These are phyloP conservation scores for Candida smagusa DNA, from an alignment of 1,139 yeast genomes.

Conservation along the genomic window DNA sequence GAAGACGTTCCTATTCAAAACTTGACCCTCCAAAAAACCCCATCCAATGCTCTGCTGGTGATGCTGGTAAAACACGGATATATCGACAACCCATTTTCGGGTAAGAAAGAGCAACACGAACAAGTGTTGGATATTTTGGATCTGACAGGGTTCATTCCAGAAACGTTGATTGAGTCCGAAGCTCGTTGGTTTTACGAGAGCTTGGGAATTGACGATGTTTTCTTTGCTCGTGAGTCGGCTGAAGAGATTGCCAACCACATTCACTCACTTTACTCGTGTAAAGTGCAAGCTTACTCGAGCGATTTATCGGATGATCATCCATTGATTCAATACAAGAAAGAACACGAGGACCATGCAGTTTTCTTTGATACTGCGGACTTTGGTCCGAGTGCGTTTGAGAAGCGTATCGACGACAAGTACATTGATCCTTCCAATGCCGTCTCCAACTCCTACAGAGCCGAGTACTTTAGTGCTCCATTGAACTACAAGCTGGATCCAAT, in stretches of 20 bases:
- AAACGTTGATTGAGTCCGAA: conserved; percentile 77
- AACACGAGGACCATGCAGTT: conserved; percentile 83
- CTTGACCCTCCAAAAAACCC: conserved; percentile 23
- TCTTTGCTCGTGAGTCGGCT: conserved; percentile 82
- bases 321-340: conserved; percentile 70
- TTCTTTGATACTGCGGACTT: conserved; percentile 72
- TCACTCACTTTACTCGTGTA: conserved; percentile 87
- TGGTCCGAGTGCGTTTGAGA: conserved; percentile 49
- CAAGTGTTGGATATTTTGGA: conserved; percentile 81
- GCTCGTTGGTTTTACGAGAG: conserved; percentile 86
- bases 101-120: conserved; percentile 78
- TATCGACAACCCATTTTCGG: conserved; percentile 70
- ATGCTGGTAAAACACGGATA: conserved; percentile 55
- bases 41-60: conserved; percentile 34
- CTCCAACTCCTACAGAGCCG: conserved; percentile 61
- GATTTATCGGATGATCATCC: conserved; percentile 31
- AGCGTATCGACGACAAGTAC: conserved; percentile 76
- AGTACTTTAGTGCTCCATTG: conserved; percentile 75
- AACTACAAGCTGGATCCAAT: conserved; percentile 46
- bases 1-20: conserved; percentile 9
- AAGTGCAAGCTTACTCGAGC: conserved; percentile 74
- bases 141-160: conserved; percentile 86
- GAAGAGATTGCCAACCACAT: conserved; percentile 79
- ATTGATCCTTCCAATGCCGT: conserved; percentile 54
- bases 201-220: conserved; percentile 88